phyloP scores from a whole-genome alignment of 495 filamentous ascomycete species.

The Podospora anserina region DNA sequence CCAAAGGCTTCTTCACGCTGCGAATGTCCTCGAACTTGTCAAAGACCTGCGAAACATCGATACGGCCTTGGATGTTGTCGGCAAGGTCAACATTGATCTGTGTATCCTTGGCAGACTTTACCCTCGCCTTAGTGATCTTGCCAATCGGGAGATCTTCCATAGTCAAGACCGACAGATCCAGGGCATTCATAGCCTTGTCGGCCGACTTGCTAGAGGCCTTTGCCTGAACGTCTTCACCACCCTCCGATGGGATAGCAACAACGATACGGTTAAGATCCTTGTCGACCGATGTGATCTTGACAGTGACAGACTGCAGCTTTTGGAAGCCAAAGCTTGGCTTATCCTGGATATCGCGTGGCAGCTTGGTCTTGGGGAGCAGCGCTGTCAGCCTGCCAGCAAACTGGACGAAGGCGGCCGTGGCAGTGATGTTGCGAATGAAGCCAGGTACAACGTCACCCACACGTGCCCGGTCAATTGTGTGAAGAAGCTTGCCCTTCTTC shows the following conservation, averaged over 20 bases:
- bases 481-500: conserved; percentile 61
- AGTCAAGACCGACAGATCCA: conserved; percentile 63
- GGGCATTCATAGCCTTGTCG: conserved; percentile 51
- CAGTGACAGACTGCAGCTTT: conserved; percentile 66
- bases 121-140: conserved; percentile 70
- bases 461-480: conserved; percentile 63
- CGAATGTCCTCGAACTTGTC: conserved; percentile 82
- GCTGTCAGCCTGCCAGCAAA: conserved; percentile 76
- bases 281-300: conserved; percentile 69
- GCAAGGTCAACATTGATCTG: conserved; percentile 89
- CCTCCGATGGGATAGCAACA: conserved; percentile 35
- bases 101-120: conserved; percentile 77
- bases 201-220: conserved; percentile 23
- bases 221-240: conserved; percentile 28
- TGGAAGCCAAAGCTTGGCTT: conserved; percentile 71
- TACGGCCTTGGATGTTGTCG: conserved; percentile 84
- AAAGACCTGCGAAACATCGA: conserved; percentile 86
- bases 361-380: conserved; percentile 69
- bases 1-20: conserved; percentile 73
- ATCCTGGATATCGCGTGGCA: conserved; percentile 62
- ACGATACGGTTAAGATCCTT: conserved; percentile 40
- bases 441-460: conserved; percentile 68
- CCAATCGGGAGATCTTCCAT: conserved; percentile 71
- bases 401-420: conserved; percentile 75
- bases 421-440: conserved; percentile 79